Evolutionary conservation across 805 yeast genomes (phyloP).

Genomic region (Saturnispora diversa): DNA sequence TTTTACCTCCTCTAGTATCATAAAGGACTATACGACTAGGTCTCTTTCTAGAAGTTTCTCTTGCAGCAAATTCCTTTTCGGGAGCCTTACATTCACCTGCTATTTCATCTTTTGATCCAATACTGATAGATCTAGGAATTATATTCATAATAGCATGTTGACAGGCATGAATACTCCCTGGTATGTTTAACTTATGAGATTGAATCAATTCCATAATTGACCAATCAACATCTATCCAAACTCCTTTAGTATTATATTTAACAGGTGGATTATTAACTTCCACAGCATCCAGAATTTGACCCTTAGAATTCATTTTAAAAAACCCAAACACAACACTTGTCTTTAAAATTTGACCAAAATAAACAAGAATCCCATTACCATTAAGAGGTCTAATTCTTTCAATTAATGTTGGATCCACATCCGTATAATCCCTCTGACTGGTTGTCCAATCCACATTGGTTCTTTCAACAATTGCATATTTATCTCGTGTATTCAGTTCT

Average conservation of each 20-base stretch:
- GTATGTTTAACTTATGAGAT: slow-evolving; percentile 53
- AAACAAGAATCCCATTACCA: slow-evolving; percentile 47
- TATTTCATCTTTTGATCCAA: slow-evolving; percentile 63
- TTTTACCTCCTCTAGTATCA: slow-evolving; percentile 74
- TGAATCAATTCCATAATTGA: slow-evolving; percentile 52
- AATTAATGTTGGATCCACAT: slow-evolving; percentile 78
- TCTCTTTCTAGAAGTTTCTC: slow-evolving; percentile 62
- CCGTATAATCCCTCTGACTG: slow-evolving; percentile 83
- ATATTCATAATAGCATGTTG: slow-evolving; percentile 83
- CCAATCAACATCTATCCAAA: slow-evolving; percentile 84
- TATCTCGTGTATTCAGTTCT: slow-evolving; percentile 73
- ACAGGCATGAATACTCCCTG: slow-evolving; percentile 96
- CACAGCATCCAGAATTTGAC: slow-evolving; percentile 83
- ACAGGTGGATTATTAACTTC: slow-evolving; percentile 89
- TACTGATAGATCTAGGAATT: slow-evolving; percentile 63
- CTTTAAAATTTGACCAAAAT: slow-evolving; percentile 65
- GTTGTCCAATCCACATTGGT: slow-evolving; percentile 95
- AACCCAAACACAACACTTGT: slow-evolving; percentile 85
- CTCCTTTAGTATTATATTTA: slow-evolving; percentile 59
- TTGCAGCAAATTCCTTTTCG: slow-evolving; percentile 81
- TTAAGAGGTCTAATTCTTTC: slow-evolving; percentile 55
- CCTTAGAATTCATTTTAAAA: slow-evolving; percentile 71
- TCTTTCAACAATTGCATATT: slow-evolving; percentile 74
- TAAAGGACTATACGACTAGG: slow-evolving; percentile 83
- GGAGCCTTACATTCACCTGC: slow-evolving; percentile 96